These are phyloP conservation scores for Epichloe sp. DNA, from an alignment of 2,329 filamentous ascomycete species.

Conservation along the genomic window DNA sequence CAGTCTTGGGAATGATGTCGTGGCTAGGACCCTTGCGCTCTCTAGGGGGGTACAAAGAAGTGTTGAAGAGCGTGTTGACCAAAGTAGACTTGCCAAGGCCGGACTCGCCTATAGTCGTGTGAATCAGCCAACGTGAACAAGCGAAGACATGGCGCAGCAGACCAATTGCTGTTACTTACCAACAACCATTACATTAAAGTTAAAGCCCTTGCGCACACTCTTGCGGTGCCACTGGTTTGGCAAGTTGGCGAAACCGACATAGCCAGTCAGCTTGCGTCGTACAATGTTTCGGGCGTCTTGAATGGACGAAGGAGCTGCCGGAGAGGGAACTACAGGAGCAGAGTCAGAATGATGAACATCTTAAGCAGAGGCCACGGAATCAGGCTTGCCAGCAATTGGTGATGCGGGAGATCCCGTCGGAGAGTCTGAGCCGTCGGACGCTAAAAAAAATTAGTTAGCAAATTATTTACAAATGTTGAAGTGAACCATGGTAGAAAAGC, in stretches of 20 bases:
- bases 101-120: constrained; percentile 69
- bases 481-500: background rate
- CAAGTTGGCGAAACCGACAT: constrained; percentile 96
- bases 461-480: background rate
- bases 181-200: constrained; percentile 99
- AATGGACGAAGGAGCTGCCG: constrained; percentile 27
- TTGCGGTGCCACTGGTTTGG: constrained; percentile 99
- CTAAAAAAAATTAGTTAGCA: constrained; percentile 17
- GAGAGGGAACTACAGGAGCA: constrained; percentile 19
- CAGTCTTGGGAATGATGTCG: constrained; percentile 97
- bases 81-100: constrained; percentile 97
- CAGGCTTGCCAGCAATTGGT: constrained; percentile 26
- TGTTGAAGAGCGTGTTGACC: constrained; percentile 99
- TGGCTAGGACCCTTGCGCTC: constrained; percentile 95
- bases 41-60: constrained; percentile 94
- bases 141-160: background rate
- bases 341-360: constrained; percentile 24
- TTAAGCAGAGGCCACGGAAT: constrained; percentile 15
- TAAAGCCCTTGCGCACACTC: constrained; percentile 99
- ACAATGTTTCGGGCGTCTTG: constrained; percentile 87
- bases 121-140: background rate
- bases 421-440: constrained; percentile 32
- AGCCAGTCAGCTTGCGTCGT: constrained; percentile 93
- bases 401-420: constrained; percentile 28
- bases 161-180: constrained; percentile 48